Percentiles rank a stretch among this genome's conserved stretches.
Conservation (phyloP, 768 basidiomycete genomes). For the Trametes cubensis region DNA sequence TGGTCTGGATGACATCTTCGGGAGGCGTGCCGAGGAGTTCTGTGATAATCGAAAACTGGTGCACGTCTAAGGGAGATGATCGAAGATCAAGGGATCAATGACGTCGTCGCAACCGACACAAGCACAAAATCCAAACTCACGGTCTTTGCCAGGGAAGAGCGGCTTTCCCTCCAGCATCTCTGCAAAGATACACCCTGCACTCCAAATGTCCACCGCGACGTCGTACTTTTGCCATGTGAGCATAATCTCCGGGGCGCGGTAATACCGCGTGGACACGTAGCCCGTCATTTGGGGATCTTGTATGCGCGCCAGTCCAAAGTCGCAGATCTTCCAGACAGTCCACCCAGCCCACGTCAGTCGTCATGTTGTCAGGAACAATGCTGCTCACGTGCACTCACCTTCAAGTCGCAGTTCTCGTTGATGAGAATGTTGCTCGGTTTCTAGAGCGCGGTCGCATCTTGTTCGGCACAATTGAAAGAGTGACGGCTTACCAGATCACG, state of each 20-base stretch:
- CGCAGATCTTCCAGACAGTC: constrained; percentile 79
- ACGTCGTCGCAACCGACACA: constrained; percentile 16
- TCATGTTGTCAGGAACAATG: not conserved
- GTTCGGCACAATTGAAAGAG: constrained; percentile 10
- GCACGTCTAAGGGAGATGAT: constrained; percentile 71
- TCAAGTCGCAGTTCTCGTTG: constrained; percentile 99
- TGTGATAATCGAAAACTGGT: constrained; percentile 99
- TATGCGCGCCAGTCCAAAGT: constrained; percentile 97
- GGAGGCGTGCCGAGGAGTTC: constrained; percentile 98
- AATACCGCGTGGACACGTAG: constrained; percentile 98
- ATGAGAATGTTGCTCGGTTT: constrained; percentile 99
- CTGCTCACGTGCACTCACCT: constrained; percentile 50
- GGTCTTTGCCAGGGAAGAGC: constrained; percentile 98
- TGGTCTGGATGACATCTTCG: constrained; percentile 99
- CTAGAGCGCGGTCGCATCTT: constrained; percentile 39
- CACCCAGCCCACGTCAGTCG: constrained; percentile 36
- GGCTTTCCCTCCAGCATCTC: constrained; percentile 99
- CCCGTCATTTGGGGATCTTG: constrained; percentile 99
- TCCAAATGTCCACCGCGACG: constrained; percentile 99
- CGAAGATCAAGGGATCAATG: constrained; percentile 7
- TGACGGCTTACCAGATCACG: constrained; percentile 80
- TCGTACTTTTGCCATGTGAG: constrained; percentile 99
- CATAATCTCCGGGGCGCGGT: constrained; percentile 99
- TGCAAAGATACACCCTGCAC: constrained; percentile 98
- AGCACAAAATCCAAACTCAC: constrained; percentile 56